Percentiles rank a stretch among this genome's conserved stretches.
Evolutionary conservation across 768 basidiomycete species (phyloP).

Genomic region (Porphyrellus cyaneotinctus): DNA sequence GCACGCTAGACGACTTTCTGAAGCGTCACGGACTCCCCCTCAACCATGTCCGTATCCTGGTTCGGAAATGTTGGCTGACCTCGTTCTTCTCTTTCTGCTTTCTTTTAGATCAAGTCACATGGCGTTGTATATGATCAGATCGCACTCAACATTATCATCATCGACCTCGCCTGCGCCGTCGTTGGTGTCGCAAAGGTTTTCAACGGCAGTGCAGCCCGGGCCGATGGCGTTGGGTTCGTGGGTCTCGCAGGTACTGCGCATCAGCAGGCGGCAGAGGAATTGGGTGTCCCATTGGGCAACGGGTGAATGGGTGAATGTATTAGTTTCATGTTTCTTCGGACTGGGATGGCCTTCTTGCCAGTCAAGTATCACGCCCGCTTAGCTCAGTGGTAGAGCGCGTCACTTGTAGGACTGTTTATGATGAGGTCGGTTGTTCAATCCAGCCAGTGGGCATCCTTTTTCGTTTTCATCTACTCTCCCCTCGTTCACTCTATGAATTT

Average conservation of each 20-base stretch:
- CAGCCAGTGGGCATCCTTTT: slow-evolving; percentile 37
- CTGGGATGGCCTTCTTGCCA: too few relatives aligned
- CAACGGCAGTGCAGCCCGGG: slow-evolving; percentile 19
- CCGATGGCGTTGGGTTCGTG: slow-evolving; percentile 47
- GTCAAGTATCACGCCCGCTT: slow-evolving; percentile 25
- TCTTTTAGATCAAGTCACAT: slow-evolving; percentile 52
- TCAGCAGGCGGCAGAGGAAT: slow-evolving; percentile 50
- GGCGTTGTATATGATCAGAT: slow-evolving; percentile 61
- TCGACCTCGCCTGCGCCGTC: slow-evolving; percentile 51
- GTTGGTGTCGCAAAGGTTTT: slow-evolving; percentile 54
- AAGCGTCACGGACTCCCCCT: slow-evolving; percentile 46
- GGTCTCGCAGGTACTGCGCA: slow-evolving; percentile 64
- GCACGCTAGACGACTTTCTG: slow-evolving; percentile 59
- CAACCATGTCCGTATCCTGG: slow-evolving; percentile 45
- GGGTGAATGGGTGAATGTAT: too few relatives aligned
- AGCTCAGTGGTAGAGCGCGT: slow-evolving; percentile 46
- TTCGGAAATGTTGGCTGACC: background rate
- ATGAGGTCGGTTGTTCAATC: slow-evolving; percentile 46
- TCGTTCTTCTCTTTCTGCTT: background rate
- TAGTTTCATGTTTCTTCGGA: too few relatives aligned
- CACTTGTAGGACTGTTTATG: slow-evolving; percentile 35
- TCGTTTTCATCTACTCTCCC: too few relatives aligned
- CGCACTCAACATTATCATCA: slow-evolving; percentile 48
- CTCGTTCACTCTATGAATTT: background rate
- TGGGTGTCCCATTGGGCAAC: too few relatives aligned